Percentiles rank a stretch among this genome's conserved stretches.
These are phyloP conservation scores for Pezicula carpinea DNA, from an alignment of 2,329 filamentous ascomycete species.

Conservation along the genomic window DNA sequence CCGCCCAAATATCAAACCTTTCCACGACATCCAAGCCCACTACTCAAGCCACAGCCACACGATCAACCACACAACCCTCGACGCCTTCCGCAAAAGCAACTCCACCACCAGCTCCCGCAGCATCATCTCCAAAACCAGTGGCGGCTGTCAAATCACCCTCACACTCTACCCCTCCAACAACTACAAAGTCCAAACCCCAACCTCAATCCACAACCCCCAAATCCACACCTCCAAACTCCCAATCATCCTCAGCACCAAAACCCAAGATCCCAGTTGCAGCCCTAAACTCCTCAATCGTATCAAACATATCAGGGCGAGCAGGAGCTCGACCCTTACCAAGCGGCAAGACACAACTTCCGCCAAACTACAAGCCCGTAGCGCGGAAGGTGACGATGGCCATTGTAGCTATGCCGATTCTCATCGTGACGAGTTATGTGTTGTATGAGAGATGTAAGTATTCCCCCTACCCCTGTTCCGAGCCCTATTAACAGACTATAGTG, in stretches of 20 bases:
- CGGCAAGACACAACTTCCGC: constrained; percentile 17
- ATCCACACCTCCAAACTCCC: not conserved
- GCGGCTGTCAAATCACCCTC: not conserved
- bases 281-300: constrained; percentile 25
- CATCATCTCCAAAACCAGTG: constrained; percentile 1
- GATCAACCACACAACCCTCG: not conserved
- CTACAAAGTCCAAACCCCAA: not conserved
- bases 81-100: not conserved
- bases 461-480: not conserved
- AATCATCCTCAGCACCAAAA: not conserved
- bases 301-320: constrained; percentile 19
- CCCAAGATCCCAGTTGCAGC: constrained; percentile 19
- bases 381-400: constrained; percentile 27
- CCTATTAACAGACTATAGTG: constrained; percentile 5
- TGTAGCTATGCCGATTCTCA: constrained; percentile 26
- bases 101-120: not conserved
- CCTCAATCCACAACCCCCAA: not conserved
- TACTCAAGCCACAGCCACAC: not conserved
- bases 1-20: too few species aligned
- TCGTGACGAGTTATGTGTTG: constrained; percentile 29
- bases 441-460: constrained; percentile 25
- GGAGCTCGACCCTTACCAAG: constrained; percentile 20
- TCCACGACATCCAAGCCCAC: not conserved
- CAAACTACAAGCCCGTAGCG: constrained; percentile 23
- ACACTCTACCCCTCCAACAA: not conserved